Evolutionary conservation across 148 eudicot genomes (phyloP), one percentile per base, ranked within the genome.

Genomic region (Camellia japonica): DNA sequence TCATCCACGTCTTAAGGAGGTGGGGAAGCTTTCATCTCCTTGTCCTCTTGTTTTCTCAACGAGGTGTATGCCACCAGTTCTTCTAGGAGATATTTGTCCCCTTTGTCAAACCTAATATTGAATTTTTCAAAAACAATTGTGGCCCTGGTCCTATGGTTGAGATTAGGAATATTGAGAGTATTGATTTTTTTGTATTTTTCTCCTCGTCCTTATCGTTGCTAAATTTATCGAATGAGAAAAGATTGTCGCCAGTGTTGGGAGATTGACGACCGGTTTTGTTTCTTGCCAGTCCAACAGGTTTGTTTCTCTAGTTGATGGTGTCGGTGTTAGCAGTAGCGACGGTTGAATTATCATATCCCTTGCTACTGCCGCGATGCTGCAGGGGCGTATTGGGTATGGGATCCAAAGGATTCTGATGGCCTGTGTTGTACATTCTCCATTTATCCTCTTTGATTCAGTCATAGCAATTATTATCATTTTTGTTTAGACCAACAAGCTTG

Each of bases 61-160:
- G 56, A 20, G 38, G 38, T 30, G 38, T 30, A 30, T 30, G 38
- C 38, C 38, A 30, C 38, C 38, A 30, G 38, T 30, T 30, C 38
- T 30, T 30, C 38, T 30, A 30, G 38, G 3, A 70, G 16, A 15
- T 66, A 30, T 12, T 80, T 64, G 65, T 76, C 82, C 46, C 52
- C 7, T 58, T 81, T 42, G n/a, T 84, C 86, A 64, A 85, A 83
- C 15, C 90, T 88, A 43, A 93, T 89, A 90, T 86, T 92, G 76
- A 92, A 95, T 66, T 86, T 90, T 75, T 90, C 93, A 42, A 93
- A 94, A 69, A 92, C 38, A 93, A 77, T 93, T 86, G 51, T 80
- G 71, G 44, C 78, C 85, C 56, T 73, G 51, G 41, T 80, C 78
- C 68, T 65, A 30, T 1, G 80, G 56, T 65, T 78, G 81, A 23